Base-by-base conservation (phyloP, 1,284 basidiomycete genomes). In the Inonotus hispidus region DNA sequence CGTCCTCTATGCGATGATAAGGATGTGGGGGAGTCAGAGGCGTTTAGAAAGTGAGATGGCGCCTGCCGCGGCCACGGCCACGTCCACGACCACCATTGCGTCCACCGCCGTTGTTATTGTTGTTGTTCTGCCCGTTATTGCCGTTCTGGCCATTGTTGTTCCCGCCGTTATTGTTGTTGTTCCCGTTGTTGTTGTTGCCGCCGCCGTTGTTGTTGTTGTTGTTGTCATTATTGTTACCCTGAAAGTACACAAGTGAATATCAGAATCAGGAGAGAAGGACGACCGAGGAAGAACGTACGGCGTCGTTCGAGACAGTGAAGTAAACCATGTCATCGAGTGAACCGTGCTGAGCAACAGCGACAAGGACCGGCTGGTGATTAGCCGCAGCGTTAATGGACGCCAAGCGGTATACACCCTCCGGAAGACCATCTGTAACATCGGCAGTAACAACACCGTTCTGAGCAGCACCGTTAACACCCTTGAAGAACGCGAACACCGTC, bases 291-390 rank as follows among this genome's bases (percentile, higher is more conserved):
- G 32, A 49, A 37, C 27, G 43, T 63, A 43, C 62, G 35, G 53
- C 63, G 27, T 57, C 53, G 45, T 55, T 64, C 38, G 62, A 53
- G 46, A 60, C 11, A 71, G 75, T 67, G 66, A 87, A 82, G 71
- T 85, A 86, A 69, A 80, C 70, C 68, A 75, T 78, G 71, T 87
- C 83, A 68, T 83, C 81, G 50, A 84, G 68, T 19, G 76, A 74
- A 66, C 82, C 84, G 67, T 80, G 85, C 69, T 84, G 83, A 37
- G 81, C 83, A 59, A 87, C 72, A 21, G 87, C 79, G 62, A 82
- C 82, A 62, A 87, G 76, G 58, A 72, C 78, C n/a, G 86, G 85
- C 68, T 84, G 82, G 70, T 87, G 87, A 72, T 90, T 90, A 41
- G 82, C 72, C n/a, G 81, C 75, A 35, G 76, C 66, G 68, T 82